Evolutionary conservation across 2,329 filamentous ascomycete genomes (phyloP).

Genomic region (Alternaria brassicae): DNA sequence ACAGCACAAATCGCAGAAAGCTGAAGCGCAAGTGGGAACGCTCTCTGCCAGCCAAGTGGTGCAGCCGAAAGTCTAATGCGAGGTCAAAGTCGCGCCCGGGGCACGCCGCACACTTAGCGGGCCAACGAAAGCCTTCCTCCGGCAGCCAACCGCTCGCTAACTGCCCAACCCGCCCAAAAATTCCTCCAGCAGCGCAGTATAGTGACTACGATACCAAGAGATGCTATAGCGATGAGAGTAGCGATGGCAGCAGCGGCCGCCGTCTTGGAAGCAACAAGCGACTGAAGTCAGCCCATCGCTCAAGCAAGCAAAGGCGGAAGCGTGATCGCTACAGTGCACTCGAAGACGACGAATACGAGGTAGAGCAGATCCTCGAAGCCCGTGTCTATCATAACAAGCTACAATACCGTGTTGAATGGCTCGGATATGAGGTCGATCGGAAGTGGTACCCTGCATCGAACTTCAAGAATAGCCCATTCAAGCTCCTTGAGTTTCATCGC

Average conservation of each 20-base stretch:
- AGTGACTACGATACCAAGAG: constrained; percentile 4
- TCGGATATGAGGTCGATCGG: constrained; percentile 2
- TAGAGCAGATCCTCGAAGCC: constrained; percentile 6
- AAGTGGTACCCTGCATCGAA: constrained; percentile 3
- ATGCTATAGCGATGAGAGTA: constrained; percentile 5
- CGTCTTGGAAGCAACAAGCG: neutral
- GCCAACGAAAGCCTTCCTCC: neutral
- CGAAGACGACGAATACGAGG: constrained; percentile 6
- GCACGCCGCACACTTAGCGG: neutral
- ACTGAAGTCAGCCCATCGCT: neutral
- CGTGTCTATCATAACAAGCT: neutral
- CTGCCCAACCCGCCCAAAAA: neutral
- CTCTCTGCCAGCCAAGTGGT: constrained; percentile 1
- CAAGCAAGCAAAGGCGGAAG: constrained; percentile 2
- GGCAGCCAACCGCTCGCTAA: neutral
- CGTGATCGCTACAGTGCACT: neutral
- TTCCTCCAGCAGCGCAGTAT: neutral
- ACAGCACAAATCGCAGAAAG: neutral
- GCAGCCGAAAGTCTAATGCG: neutral
- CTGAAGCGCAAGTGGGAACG: neutral
- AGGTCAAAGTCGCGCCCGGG: constrained; percentile 2
- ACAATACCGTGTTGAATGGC: constrained; percentile 9
- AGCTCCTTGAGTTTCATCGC: constrained; percentile 14
- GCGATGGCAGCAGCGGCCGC: neutral
- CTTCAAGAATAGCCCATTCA: constrained; percentile 10